These are phyloP conservation scores for Dysphania ambrosioides DNA, from an alignment of 148 eudicot species.

Conservation along the genomic window DNA sequence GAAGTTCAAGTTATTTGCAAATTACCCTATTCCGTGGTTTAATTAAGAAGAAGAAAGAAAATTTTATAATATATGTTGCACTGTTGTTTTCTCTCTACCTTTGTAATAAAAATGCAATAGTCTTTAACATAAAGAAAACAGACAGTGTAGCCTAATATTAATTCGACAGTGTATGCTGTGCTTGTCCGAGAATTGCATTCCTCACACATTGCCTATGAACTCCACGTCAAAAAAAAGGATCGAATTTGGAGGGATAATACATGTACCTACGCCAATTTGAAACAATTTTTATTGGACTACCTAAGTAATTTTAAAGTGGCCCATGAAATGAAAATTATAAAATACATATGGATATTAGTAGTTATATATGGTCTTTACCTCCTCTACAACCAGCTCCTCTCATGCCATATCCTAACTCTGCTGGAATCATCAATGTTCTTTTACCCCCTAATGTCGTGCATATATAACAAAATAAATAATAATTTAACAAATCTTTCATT, in stretches of 20 bases:
- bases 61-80: too few species aligned
- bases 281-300: neutral
- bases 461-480: too few species aligned
- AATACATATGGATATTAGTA: neutral
- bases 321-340: neutral
- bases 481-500: too few species aligned
- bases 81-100: too few species aligned
- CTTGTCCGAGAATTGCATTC: neutral
- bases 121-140: too few species aligned
- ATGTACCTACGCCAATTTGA: conserved; percentile 47
- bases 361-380: conserved; percentile 34
- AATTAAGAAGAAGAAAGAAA: too few species aligned
- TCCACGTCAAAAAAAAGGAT: conserved; percentile 83
- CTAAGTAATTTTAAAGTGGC: neutral
- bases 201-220: conserved; percentile 63
- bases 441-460: conserved; percentile 91
- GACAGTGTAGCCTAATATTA: neutral
- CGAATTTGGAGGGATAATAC: conserved; percentile 90
- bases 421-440: conserved; percentile 68
- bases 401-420: conserved; percentile 68
- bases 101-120: too few species aligned
- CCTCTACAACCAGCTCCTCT: conserved; percentile 95
- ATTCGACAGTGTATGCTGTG: neutral
- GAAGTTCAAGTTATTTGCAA: too few species aligned
- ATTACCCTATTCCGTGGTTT: too few species aligned